phyloP scores from a whole-genome alignment of 2,329 filamentous ascomycete genomes.

The Neonectria neomacrospora region DNA sequence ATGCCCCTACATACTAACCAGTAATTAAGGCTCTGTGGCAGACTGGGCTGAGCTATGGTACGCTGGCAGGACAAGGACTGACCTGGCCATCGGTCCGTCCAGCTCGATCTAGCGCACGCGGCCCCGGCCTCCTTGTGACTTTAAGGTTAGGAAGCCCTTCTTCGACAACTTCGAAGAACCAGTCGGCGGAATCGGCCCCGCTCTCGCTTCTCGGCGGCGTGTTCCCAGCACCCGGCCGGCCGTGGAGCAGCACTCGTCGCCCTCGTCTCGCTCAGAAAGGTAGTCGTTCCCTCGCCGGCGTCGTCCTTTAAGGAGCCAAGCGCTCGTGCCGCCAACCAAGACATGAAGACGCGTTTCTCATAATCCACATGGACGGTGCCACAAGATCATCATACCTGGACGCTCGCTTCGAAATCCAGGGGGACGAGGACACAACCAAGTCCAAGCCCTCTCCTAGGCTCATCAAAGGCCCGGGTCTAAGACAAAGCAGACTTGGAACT shows the following conservation, averaged over 20 bases:
- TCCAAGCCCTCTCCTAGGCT: not conserved
- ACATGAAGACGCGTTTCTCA: conserved; percentile 6
- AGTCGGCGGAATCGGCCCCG: conserved; percentile 35
- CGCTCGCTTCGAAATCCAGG: conserved; percentile 3
- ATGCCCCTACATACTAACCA: not conserved
- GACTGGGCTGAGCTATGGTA: not conserved
- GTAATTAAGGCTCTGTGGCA: not conserved
- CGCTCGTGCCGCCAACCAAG: conserved; percentile 39
- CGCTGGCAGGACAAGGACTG: not conserved
- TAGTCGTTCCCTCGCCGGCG: conserved; percentile 25
- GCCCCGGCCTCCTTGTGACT: conserved; percentile 19
- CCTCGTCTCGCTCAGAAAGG: conserved; percentile 14
- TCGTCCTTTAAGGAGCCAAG: conserved; percentile 30
- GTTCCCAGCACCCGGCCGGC: conserved; percentile 38
- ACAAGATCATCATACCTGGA: conserved; percentile 15
- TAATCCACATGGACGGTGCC: conserved; percentile 11
- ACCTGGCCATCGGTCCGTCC: conserved; percentile 4
- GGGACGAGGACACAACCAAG: not conserved
- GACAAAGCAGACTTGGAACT: not conserved
- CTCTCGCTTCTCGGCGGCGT: conserved; percentile 33
- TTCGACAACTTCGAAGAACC: conserved; percentile 15
- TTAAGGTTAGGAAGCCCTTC: conserved; percentile 24
- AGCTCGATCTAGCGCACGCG: conserved; percentile 15
- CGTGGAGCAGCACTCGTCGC: conserved; percentile 29
- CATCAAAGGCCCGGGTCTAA: not conserved